Evolutionary conservation across 2,329 filamentous ascomycete species (phyloP), one percentile per base, ranked within the genome.

Genomic region (Coniochaeta pulveracea): DNA sequence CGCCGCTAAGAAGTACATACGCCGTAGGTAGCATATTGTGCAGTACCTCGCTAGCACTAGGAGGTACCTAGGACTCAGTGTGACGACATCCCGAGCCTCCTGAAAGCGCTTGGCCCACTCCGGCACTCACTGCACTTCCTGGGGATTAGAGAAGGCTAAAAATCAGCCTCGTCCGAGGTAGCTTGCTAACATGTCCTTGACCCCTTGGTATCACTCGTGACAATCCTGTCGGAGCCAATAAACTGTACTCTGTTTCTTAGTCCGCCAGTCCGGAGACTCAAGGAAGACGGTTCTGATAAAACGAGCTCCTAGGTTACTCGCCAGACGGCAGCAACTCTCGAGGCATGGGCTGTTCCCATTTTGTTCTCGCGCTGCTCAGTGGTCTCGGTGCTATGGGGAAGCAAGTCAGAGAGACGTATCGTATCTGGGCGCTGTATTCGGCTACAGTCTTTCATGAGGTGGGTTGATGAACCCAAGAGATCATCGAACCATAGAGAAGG

Each of bases 241-340:
- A n/a, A n/a, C n/a, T 76, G 70, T 76, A 63, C 68, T 73, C 70
- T 56, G 64, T 64, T 64, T 62, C 68, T 71, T 76, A 76, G 72
- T 75, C 71, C 69, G 61, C 57, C 58, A 57, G 61, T 64, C 69
- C 66, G 74, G 67, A 51, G 53, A n/a, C n/a, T 63, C 72, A 58
- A 64, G 57, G 61, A 63, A 64, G 60, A 59, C 64, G 64, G 69
- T 57, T 76, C 72, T 76, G 72, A 75, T 60, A 72, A 65, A 71
- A 66, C 64, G 69, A 72, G 64, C 63, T 34, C 40, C 40, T 39
- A 39, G 33, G 37, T 35, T 41, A 8, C 28, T 17, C 28, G 28
- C 28, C 36, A 35, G 38, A 32, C 32, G 34, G 18, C 26, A 25
- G 33, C 43, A 39, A 40, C 37, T 34, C 39, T 37, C 45, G 12